These are phyloP conservation scores for Talaromyces thailandensis DNA, from an alignment of 495 filamentous ascomycete genomes.

Conservation along the genomic window DNA sequence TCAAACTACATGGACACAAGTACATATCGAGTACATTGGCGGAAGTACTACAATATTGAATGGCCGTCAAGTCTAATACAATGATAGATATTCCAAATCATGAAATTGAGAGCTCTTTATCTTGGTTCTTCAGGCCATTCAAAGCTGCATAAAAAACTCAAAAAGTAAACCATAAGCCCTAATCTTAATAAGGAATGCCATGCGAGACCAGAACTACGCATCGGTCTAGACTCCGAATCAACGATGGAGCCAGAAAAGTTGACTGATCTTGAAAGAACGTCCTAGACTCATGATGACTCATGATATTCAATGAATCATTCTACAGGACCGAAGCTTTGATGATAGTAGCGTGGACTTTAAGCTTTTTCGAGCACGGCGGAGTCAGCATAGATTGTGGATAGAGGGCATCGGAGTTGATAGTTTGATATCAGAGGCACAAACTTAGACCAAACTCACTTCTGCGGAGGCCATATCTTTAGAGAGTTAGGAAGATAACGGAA, in stretches of 20 bases:
- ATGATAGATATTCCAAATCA: too few species aligned
- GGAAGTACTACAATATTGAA: too few species aligned
- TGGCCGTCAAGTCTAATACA: too few species aligned
- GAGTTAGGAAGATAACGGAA: not conserved
- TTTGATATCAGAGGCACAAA: not conserved
- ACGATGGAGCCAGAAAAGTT: not conserved
- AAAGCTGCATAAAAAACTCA: too few species aligned
- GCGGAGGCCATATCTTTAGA: not conserved
- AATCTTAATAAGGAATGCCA: not conserved
- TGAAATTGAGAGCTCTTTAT: too few species aligned
- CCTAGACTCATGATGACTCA: not conserved
- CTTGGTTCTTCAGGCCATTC: too few species aligned
- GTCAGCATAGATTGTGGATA: not conserved
- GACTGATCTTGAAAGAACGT: not conserved
- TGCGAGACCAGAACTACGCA: not conserved
- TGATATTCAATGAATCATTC: not conserved
- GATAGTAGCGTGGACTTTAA: too few species aligned
- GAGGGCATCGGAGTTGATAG: not conserved
- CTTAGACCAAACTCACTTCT: not conserved
- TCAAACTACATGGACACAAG: too few species aligned
- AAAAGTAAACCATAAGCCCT: constrained; percentile 15
- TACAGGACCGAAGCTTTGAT: not conserved
- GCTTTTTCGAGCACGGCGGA: not conserved
- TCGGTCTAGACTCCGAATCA: not conserved
- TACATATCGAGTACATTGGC: too few species aligned